Evolutionary conservation across 1,284 basidiomycete genomes (phyloP), one percentile per base, ranked within the genome.

Genomic region (Leccinum cinnamomeum): DNA sequence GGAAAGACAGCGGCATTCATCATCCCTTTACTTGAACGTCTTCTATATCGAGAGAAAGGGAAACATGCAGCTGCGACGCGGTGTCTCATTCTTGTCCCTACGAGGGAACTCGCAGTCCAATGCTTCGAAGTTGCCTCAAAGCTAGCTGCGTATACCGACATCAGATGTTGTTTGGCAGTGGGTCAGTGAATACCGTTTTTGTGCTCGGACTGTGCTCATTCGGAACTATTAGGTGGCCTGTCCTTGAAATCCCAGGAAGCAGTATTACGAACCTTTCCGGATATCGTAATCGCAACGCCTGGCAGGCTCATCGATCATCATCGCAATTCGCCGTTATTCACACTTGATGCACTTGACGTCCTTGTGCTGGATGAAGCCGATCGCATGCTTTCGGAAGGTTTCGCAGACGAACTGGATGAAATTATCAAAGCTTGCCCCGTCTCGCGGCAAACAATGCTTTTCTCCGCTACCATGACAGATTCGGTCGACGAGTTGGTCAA

Each of bases 391-490:
- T 95, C 95, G 41, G 97, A 98, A 72, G 97, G 97, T 39, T 99
- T 98, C 78, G 87, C 90, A n/a, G 96, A 96, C 75, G 97, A 98
- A 75, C 82, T 99, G 37, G 82, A 89, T 41, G 97, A 99, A 78
- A 98, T 99, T 69, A 89, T 98, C 75, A 90, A 88, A 67, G 85
- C 91, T 44, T 97, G 95, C 72, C 96, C 97, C 2, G 79, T 82
- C 14, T 91, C 91, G 33, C 87, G 97, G 46, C 97, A 98, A 76
- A 98, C 97, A 3, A 97, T 99, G 95, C 83, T 99, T 28, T 99
- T 99, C 78, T 97, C 95, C 0, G 97, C 97, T 1, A 99, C 97
- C 1, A 98, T 98, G 91, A 97, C 95, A 2, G 97, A 98, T 77
- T 91, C 91, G 1, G 92, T 99, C 7, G 95, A 98, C 71, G 91